Conservation (phyloP, 2,329 filamentous ascomycete species). For the Aureobasidium pullulans region DNA sequence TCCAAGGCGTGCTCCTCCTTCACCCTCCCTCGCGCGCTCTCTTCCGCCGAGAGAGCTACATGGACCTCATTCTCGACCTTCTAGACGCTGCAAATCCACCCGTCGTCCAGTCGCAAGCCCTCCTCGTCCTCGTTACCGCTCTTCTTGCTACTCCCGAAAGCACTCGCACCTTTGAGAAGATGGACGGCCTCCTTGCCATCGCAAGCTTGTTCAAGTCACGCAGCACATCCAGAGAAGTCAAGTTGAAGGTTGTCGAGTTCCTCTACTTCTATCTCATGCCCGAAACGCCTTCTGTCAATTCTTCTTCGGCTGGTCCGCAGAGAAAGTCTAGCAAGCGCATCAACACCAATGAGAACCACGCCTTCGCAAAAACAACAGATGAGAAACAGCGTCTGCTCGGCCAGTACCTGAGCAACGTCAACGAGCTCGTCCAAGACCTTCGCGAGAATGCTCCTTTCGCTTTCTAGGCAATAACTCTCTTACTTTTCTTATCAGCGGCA, state of each 20-base stretch:
- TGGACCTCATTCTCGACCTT: slow-evolving; percentile 94
- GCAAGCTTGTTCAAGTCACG: slow-evolving; percentile 90
- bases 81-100: slow-evolving; percentile 86
- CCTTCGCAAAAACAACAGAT: slow-evolving; percentile 56
- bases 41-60: slow-evolving; percentile 83
- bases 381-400: slow-evolving; percentile 77
- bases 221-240: slow-evolving; percentile 78
- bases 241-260: slow-evolving; percentile 94
- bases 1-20: slow-evolving; percentile 79
- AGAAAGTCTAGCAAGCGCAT: slow-evolving; percentile 21
- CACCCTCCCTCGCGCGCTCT: slow-evolving; percentile 84
- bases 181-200: slow-evolving; percentile 85
- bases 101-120: slow-evolving; percentile 80
- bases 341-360: neutral
- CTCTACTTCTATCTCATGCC: slow-evolving; percentile 98
- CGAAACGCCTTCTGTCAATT: slow-evolving; percentile 51
- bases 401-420: slow-evolving; percentile 71
- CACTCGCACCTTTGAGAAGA: slow-evolving; percentile 82
- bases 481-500: neutral
- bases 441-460: slow-evolving; percentile 69
- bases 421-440: slow-evolving; percentile 73
- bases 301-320: slow-evolving; percentile 21
- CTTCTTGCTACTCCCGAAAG: slow-evolving; percentile 81
- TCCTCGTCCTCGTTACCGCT: slow-evolving; percentile 83
- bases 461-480: neutral